phyloP scores from a whole-genome alignment of 2,329 filamentous ascomycete genomes.

The Thielaviopsis punctulata region DNA sequence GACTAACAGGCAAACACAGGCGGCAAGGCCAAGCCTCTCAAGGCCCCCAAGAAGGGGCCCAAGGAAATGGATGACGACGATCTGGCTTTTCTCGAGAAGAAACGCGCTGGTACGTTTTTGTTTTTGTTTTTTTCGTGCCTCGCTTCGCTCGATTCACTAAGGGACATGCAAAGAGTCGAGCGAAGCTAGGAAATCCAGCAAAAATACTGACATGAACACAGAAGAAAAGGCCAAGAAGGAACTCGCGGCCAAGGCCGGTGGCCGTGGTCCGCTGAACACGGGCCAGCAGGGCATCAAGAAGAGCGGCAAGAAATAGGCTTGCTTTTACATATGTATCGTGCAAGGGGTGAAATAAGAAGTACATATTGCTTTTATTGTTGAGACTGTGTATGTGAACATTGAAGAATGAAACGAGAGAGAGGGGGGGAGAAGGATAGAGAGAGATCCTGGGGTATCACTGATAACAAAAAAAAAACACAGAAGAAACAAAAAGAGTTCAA shows the following conservation, averaged over 20 bases:
- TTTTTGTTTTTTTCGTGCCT: neutral
- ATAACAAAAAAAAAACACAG: too few relatives aligned
- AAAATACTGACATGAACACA: constrained; percentile 18
- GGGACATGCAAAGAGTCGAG: too few relatives aligned
- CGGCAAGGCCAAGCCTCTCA: constrained; percentile 71
- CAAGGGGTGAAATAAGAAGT: too few relatives aligned
- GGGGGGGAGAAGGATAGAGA: too few relatives aligned
- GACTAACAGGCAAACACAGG: constrained; percentile 29
- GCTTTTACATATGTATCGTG: neutral
- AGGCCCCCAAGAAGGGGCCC: constrained; percentile 71
- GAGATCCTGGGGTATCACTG: too few relatives aligned
- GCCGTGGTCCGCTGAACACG: constrained; percentile 76
- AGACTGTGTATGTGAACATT: too few relatives aligned
- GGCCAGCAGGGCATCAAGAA: constrained; percentile 90
- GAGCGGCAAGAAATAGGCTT: constrained; percentile 77
- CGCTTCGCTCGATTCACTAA: neutral
- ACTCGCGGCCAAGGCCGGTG: constrained; percentile 61
- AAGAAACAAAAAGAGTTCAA: too few relatives aligned
- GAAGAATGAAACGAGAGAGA: too few relatives aligned
- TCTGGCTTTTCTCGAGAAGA: constrained; percentile 65
- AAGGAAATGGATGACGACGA: constrained; percentile 82
- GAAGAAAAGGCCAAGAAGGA: constrained; percentile 79
- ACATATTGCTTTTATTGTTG: neutral
- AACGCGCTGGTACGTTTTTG: constrained; percentile 51
- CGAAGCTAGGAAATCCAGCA: too few relatives aligned